phyloP scores from a whole-genome alignment of 495 filamentous ascomycete species.

The Venustampulla echinocandica region DNA sequence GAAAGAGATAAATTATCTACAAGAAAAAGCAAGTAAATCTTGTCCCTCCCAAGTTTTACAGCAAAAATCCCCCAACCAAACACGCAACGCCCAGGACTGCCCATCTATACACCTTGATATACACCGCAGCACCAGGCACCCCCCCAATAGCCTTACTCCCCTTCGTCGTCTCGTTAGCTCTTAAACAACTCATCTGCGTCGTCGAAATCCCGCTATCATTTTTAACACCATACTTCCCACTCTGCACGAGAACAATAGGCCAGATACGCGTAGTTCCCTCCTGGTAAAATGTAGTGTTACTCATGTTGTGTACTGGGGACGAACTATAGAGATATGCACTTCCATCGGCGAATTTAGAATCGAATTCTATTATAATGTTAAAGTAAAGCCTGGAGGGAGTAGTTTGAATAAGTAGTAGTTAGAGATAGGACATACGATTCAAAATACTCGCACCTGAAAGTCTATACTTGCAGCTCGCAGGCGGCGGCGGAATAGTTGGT shows the following conservation, averaged over 20 bases:
- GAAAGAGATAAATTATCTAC: too few species aligned
- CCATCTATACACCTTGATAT: neutral
- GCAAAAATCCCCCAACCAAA: neutral
- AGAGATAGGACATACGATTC: neutral
- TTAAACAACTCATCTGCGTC: neutral
- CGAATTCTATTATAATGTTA: neutral
- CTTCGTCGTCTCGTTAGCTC: neutral
- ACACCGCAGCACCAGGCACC: constrained; percentile 5
- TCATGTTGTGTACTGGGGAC: neutral
- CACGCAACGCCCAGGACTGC: neutral
- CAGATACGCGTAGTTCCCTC: neutral
- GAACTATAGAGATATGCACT: neutral
- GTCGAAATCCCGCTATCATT: neutral
- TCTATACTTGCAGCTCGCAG: neutral
- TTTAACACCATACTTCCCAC: neutral
- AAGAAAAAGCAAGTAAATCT: too few species aligned
- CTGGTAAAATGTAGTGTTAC: constrained; percentile 4
- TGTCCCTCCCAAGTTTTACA: too few species aligned
- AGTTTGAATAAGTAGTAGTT: too few species aligned
- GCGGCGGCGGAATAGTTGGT: neutral
- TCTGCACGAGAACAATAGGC: neutral
- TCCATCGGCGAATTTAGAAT: neutral
- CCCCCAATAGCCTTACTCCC: constrained; percentile 3
- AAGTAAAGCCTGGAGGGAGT: neutral
- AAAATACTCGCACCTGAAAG: neutral